A percentile compares a stretch with the other conserved stretches of the same genome.
phyloP scores from a whole-genome alignment of 495 filamentous ascomycete genomes.

The Astrothelium macrocarpum region DNA sequence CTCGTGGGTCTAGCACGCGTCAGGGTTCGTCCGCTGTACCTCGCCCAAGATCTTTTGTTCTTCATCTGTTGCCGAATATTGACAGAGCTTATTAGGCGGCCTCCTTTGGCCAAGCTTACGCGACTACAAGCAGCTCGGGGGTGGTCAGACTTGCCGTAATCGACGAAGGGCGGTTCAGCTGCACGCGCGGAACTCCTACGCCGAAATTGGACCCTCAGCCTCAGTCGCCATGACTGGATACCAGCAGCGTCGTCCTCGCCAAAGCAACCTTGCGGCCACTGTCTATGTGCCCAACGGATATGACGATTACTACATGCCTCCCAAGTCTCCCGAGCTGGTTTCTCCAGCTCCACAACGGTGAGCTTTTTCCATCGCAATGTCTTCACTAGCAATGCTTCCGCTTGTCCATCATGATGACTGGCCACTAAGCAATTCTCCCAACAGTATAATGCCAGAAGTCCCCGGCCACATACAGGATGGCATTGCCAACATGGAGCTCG shows the following conservation, averaged over 20 bases:
- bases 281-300: conserved; percentile 83
- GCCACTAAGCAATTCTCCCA: conserved; percentile 16
- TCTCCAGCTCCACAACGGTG: conserved; percentile 87
- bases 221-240: conserved; percentile 3
- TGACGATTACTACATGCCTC: conserved; percentile 78
- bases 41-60: neutral
- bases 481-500: conserved; percentile 77
- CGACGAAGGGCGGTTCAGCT: conserved; percentile 1
- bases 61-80: neutral
- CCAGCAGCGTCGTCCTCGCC: neutral
- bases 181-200: neutral
- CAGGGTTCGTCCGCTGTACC: conserved; percentile 1
- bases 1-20: conserved; percentile 1
- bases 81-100: conserved; percentile 4
- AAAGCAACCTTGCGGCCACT: conserved; percentile 46
- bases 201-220: conserved; percentile 4
- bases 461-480: conserved; percentile 85
- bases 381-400: conserved; percentile 1
- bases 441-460: conserved; percentile 65
- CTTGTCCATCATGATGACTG: neutral
- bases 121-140: neutral
- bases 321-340: conserved; percentile 53
- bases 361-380: conserved; percentile 26
- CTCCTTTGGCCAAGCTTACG: neutral
- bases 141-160: conserved; percentile 1